These are phyloP conservation scores for Zalaria obscura DNA, from an alignment of 2,329 filamentous ascomycete genomes.

Conservation along the genomic window DNA sequence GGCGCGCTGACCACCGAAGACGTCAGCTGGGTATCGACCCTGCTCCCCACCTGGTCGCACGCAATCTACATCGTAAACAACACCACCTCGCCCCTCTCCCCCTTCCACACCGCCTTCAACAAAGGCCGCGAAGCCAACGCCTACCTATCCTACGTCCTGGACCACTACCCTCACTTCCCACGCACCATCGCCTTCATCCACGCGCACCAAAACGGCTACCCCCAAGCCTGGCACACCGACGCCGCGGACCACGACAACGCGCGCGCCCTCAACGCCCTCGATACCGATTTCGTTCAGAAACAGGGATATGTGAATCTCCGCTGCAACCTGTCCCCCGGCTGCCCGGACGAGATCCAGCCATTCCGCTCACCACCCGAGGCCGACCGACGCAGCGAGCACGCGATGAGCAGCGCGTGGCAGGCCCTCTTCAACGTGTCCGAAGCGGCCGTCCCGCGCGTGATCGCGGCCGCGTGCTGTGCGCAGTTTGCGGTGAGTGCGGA, in stretches of 20 bases:
- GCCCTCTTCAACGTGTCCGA: constrained; percentile 28
- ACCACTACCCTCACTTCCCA: constrained; percentile 25
- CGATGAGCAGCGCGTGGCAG: constrained; percentile 21
- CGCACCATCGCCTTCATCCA: constrained; percentile 16
- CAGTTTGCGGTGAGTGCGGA: constrained; percentile 49
- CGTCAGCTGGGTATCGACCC: constrained; percentile 28
- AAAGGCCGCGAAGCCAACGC: constrained; percentile 33
- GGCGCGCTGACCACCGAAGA: constrained; percentile 28
- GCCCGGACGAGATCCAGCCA: constrained; percentile 11
- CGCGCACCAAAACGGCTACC: constrained; percentile 12
- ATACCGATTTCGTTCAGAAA: constrained; percentile 9
- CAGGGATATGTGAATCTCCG: constrained; percentile 15
- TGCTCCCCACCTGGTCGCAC: constrained; percentile 31
- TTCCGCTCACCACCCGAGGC: constrained; percentile 9
- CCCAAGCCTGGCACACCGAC: constrained; percentile 16
- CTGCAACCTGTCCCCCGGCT: constrained; percentile 11
- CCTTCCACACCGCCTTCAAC: constrained; percentile 13
- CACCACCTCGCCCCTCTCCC: constrained; percentile 8
- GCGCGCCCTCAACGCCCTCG: constrained; percentile 11
- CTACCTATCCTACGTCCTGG: constrained; percentile 33
- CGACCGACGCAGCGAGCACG: constrained; percentile 8
- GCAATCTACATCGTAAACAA: constrained; percentile 29
- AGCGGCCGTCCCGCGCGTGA: constrained; percentile 12
- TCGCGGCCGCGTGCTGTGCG: constrained; percentile 18
- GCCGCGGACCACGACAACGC: constrained; percentile 12